Evolutionary conservation across 2,329 filamentous ascomycete species (phyloP), one percentile per base, ranked within the genome.

Genomic region (Tolypocladium amazonense): DNA sequence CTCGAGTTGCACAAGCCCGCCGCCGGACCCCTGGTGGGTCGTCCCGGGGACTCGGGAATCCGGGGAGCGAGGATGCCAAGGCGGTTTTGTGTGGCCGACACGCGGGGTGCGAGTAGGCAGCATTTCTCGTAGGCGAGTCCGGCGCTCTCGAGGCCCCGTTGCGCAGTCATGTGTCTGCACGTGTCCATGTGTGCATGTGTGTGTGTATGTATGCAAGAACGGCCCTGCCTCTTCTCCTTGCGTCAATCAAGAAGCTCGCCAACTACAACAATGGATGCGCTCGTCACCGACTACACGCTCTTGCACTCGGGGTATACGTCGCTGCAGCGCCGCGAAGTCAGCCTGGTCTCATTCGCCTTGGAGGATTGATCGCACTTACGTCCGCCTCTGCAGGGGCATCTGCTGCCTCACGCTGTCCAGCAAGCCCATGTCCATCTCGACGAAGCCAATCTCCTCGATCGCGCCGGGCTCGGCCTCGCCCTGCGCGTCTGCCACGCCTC

Each of bases 311-410:
- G 30, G 33, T 61, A 61, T 11, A 61, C 57, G 57, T 59, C 60
- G 37, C 60, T 59, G 41, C 52, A 20, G 18, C 25, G 20, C 3
- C 23, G 27, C 9, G 2, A 6, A 5, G 56, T 60, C 52, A 60
- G 59, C 53, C 25, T 30, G n/a, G 35, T 50, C n/a, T n/a, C n/a
- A n/a, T n/a, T n/a, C n/a, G n/a, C n/a, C n/a, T n/a, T n/a, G n/a
- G n/a, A n/a, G n/a, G n/a, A n/a, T n/a, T n/a, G n/a, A n/a, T n/a
- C n/a, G 14, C 41, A 79, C 81, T 78, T 62, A 83, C 81, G 71
- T 79, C 64, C 82, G 73, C 64, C 81, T 70, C 54, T 74, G 72
- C 57, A 84, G 68, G 54, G 81, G 81, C 79, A 84, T 81, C 70
- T 76, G 75, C 59, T 70, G 71, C 67, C 83, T 73, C 6, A 85